phyloP scores from a whole-genome alignment of 352 stramenopile genomes.

The Pythium aphanidermatum region DNA sequence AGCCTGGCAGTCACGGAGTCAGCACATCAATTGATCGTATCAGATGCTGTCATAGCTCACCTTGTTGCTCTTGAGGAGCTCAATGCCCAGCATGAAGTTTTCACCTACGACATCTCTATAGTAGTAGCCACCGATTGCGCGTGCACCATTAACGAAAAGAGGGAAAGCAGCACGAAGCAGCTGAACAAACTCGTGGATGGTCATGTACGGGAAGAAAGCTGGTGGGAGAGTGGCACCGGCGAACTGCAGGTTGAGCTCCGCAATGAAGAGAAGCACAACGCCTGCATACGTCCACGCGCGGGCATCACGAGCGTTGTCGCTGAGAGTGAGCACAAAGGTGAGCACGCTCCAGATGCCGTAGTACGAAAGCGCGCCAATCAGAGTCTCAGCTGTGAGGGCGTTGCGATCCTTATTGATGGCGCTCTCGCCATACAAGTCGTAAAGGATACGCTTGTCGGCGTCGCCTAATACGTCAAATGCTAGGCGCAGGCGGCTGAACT shows the following conservation, averaged over 20 bases:
- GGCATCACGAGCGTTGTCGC: constrained; percentile 82
- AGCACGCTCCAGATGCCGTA: constrained; percentile 96
- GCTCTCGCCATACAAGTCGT: constrained; percentile 94
- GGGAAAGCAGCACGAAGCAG: constrained; percentile 93
- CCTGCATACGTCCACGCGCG: constrained; percentile 93
- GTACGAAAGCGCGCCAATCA: constrained; percentile 91
- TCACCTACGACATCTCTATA: constrained; percentile 59
- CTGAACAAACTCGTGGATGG: constrained; percentile 90
- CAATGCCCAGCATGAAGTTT: constrained; percentile 67
- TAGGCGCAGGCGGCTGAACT: constrained; percentile 93
- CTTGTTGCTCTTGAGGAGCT: constrained; percentile 79
- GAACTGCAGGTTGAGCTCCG: constrained; percentile 91
- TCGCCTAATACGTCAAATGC: constrained; percentile 92
- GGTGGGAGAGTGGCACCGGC: constrained; percentile 44
- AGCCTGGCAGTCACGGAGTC: constrained; percentile 31
- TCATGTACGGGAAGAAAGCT: constrained; percentile 70
- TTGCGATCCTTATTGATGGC: constrained; percentile 87
- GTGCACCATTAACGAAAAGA: constrained; percentile 95
- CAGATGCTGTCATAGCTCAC: constrained; percentile 18
- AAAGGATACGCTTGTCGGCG: constrained; percentile 90
- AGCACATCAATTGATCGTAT: neutral
- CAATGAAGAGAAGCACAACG: constrained; percentile 90
- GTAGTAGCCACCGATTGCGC: constrained; percentile 92
- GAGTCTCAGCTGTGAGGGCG: constrained; percentile 83
- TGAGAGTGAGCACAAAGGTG: constrained; percentile 93